phyloP scores from a whole-genome alignment of 768 basidiomycete genomes.

The Tricholoma sp. region DNA sequence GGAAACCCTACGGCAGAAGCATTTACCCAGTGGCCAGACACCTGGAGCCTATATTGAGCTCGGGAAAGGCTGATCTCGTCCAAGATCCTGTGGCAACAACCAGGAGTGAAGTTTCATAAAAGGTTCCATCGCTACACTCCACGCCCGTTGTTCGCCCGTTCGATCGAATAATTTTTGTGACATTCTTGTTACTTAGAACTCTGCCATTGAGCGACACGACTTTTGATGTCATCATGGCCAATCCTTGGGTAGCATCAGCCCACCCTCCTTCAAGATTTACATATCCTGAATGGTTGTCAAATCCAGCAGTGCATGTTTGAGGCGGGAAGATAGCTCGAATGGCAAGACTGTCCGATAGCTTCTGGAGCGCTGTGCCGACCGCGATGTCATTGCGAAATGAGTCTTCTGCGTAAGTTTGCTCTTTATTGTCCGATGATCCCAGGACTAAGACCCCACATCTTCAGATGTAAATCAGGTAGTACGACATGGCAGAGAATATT shows the following conservation, averaged over 20 bases:
- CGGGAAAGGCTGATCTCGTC: slow-evolving; percentile 78
- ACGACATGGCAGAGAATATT: slow-evolving; percentile 7
- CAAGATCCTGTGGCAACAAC: slow-evolving; percentile 78
- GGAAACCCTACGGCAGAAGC: background rate
- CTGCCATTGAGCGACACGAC: slow-evolving; percentile 58
- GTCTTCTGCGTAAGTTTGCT: slow-evolving; percentile 39
- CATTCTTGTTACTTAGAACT: slow-evolving; percentile 54
- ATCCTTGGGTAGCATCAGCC: slow-evolving; percentile 72
- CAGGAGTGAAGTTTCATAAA: slow-evolving; percentile 53
- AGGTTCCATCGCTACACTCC: slow-evolving; percentile 50
- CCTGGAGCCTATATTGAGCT: slow-evolving; percentile 39
- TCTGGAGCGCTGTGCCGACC: slow-evolving; percentile 46
- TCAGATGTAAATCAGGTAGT: background rate
- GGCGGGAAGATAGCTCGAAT: slow-evolving; percentile 47
- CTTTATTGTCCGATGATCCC: slow-evolving; percentile 24
- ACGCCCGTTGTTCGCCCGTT: slow-evolving; percentile 52
- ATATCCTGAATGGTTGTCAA: slow-evolving; percentile 47
- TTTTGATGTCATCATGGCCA: slow-evolving; percentile 46
- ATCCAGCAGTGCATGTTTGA: slow-evolving; percentile 28
- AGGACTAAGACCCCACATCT: slow-evolving; percentile 71
- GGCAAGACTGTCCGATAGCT: slow-evolving; percentile 30
- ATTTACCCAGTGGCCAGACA: slow-evolving; percentile 80
- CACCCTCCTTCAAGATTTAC: slow-evolving; percentile 79
- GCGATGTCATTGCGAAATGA: slow-evolving; percentile 61
- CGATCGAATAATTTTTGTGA: slow-evolving; percentile 39